Evolutionary conservation across 768 basidiomycete genomes (phyloP).

Genomic region (Leccinum arenicola): DNA sequence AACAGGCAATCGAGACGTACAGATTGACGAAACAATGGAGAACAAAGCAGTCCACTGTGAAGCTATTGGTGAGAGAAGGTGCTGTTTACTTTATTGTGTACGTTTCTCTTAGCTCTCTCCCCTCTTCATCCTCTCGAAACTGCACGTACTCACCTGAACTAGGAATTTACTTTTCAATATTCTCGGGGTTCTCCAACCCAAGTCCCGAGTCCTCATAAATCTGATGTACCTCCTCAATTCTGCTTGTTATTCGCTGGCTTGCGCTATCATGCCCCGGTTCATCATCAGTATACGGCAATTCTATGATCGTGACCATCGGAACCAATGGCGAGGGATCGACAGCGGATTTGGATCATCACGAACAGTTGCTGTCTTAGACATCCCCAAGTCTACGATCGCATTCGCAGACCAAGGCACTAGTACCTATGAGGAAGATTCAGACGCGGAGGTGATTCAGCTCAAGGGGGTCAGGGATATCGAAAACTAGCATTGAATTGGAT

Average conservation of each 20-base stretch:
- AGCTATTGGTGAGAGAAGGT: not conserved
- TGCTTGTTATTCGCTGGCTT: not conserved
- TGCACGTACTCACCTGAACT: not conserved
- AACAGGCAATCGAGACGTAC: not conserved
- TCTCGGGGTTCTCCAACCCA: too few species aligned
- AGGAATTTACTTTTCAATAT: not conserved
- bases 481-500: too few species aligned
- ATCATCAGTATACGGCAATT: not conserved
- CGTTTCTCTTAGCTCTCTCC: not conserved
- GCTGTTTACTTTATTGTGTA: not conserved
- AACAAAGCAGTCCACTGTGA: not conserved
- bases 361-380: not conserved
- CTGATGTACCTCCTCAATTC: too few species aligned
- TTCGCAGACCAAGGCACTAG: not conserved
- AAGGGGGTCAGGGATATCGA: not conserved
- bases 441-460: not conserved
- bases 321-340: not conserved
- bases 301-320: not conserved
- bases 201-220: too few species aligned
- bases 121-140: too few species aligned
- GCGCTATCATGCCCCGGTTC: not conserved
- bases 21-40: conserved; percentile 7
- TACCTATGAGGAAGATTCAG: not conserved
- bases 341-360: not conserved
- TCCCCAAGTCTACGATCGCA: too few species aligned